phyloP scores from a whole-genome alignment of 768 basidiomycete genomes.

The Mycena albidolilacea region DNA sequence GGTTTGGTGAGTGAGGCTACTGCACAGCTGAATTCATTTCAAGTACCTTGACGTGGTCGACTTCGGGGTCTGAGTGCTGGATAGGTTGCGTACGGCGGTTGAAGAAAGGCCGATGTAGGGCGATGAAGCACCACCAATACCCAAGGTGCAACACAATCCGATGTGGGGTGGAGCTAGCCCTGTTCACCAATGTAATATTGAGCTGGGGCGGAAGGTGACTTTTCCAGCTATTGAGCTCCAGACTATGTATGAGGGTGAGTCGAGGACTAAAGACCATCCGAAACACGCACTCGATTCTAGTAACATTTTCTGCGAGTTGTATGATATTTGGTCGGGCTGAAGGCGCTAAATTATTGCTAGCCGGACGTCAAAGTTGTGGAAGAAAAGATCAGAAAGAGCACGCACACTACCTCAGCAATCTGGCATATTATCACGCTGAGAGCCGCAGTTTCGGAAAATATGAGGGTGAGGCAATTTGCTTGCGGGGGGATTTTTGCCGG shows the following conservation, averaged over 20 bases:
- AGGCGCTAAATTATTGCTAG: conserved; percentile 14
- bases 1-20: background rate
- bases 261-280: background rate
- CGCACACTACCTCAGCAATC: conserved; percentile 54
- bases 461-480: conserved; percentile 43
- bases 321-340: conserved; percentile 13
- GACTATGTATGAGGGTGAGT: conserved; percentile 17
- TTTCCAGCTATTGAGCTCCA: conserved; percentile 45
- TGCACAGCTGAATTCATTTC: background rate
- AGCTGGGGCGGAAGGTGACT: conserved; percentile 45
- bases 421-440: conserved; percentile 49
- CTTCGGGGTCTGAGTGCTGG: conserved; percentile 11
- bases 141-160: conserved; percentile 52
- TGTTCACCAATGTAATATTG: conserved; percentile 47
- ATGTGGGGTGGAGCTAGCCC: conserved; percentile 46
- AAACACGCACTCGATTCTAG: conserved; percentile 41
- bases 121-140: conserved; percentile 55
- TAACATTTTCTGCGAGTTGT: conserved; percentile 34
- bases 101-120: conserved; percentile 54
- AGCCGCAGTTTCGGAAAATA: conserved; percentile 50
- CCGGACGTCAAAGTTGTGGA: background rate
- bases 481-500: conserved; percentile 45
- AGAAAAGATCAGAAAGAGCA: background rate
- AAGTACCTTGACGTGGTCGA: conserved; percentile 40
- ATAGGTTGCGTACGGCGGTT: conserved; percentile 23